These are phyloP conservation scores for Rhynchospora pubera DNA, from an alignment of 176 grass and related monocot genomes.

Conservation along the genomic window DNA sequence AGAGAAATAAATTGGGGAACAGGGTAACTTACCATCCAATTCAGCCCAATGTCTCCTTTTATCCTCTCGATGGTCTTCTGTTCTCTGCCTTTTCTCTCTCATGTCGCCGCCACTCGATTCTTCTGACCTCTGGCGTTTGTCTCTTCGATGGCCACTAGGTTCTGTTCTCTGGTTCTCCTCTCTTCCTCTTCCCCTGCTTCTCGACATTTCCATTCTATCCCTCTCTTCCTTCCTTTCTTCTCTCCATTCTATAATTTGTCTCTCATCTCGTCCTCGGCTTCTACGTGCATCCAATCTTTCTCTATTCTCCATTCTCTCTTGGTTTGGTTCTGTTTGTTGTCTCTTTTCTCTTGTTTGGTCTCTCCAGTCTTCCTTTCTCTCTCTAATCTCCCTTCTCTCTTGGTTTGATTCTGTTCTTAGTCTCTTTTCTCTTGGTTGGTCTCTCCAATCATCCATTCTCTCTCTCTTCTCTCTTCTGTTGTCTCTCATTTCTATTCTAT, in stretches of 20 bases:
- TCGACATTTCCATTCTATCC: background rate
- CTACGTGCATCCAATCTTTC: background rate
- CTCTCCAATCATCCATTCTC: background rate
- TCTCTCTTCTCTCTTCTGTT: background rate
- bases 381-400: background rate
- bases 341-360: background rate
- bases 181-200: background rate
- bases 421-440: background rate
- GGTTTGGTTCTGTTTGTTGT: background rate
- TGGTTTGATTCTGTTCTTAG: background rate
- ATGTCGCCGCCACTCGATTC: background rate
- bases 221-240: background rate
- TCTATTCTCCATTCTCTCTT: background rate
- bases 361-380: background rate
- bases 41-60: background rate
- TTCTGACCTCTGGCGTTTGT: background rate
- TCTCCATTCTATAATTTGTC: background rate
- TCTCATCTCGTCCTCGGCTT: background rate
- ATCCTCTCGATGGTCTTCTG: background rate
- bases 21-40: background rate
- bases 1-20: background rate
- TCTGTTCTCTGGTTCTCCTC: background rate
- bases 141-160: background rate
- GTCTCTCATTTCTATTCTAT: background rate
- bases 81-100: background rate